Percentiles rank a stretch among this genome's conserved stretches.
These are phyloP conservation scores for Simplicillium sp. DNA, from an alignment of 2,329 filamentous ascomycete species.

Conservation along the genomic window DNA sequence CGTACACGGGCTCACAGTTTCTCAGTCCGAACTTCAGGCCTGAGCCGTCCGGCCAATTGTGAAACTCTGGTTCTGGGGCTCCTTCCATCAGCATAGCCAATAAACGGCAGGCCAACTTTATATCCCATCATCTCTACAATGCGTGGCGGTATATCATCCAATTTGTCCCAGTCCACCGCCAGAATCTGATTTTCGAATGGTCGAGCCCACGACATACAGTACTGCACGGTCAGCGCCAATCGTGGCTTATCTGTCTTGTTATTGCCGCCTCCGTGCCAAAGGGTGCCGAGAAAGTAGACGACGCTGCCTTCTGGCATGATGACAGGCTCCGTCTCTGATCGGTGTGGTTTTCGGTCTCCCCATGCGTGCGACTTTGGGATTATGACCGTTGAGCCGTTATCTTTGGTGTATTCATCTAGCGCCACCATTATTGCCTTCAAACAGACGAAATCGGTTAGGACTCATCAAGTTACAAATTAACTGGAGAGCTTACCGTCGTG, in stretches of 20 bases:
- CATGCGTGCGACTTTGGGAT: constrained; percentile 25
- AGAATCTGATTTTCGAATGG: constrained; percentile 26
- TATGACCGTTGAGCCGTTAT: constrained; percentile 24
- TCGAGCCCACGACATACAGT: constrained; percentile 29
- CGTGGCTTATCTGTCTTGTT: constrained; percentile 19
- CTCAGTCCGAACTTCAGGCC: too few relatives aligned
- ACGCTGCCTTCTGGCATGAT: constrained; percentile 25
- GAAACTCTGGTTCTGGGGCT: constrained; percentile 11
- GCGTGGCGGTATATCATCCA: constrained; percentile 11
- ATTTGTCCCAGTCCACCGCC: constrained; percentile 18
- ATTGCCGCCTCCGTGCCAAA: constrained; percentile 27
- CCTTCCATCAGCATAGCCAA: constrained; percentile 13
- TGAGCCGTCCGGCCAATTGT: constrained; percentile 1
- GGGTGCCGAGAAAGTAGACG: constrained; percentile 22
- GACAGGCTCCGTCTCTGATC: constrained; percentile 19
- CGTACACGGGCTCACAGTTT: too few relatives aligned
- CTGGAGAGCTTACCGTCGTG: constrained; percentile 14
- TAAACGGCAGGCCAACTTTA: constrained; percentile 12
- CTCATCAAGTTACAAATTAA: background rate
- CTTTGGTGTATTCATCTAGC: constrained; percentile 19
- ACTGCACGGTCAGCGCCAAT: constrained; percentile 26
- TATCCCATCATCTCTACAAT: constrained; percentile 16
- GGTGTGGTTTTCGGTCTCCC: constrained; percentile 14
- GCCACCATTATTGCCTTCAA: constrained; percentile 17
- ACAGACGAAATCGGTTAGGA: background rate